Base-by-base conservation (phyloP, 306 rosid genomes). In the Prosopis cineraria region DNA sequence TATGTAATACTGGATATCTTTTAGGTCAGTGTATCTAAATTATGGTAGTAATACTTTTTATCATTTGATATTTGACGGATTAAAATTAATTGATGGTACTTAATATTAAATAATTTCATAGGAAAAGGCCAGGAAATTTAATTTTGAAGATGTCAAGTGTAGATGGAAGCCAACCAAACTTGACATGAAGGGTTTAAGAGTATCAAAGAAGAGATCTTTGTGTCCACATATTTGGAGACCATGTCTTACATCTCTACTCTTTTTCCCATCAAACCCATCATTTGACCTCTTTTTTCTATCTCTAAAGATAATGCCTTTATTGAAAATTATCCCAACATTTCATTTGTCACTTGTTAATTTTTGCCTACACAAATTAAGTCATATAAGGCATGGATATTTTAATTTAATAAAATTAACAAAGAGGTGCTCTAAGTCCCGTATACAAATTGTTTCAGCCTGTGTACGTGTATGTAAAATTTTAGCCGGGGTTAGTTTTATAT, bases 221-320 rank as follows among this genome's bases (percentile, higher is more conserved):
- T 94, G 98, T 91, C 94, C 87, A 78, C 87, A 78, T 87, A 94
- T 94, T 91, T 90, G 81, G 96, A 86, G 98, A 91, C 96, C 97
- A 84, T 68, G 77, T 52, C 85, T 87, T 74, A 73, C 83, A 81
- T 79, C 88, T 73, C 80, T 73, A 68, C 67, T 80, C 40, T 60
- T 78, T 82, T 84, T 83, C 83, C 84, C 84, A 83, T 86, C 80
- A 79, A 85, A 75, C 83, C 88, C 94, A 93, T 88, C 90, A 88
- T 87, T 79, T 85, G 75, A 79, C 82, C 82, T 80, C 80, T 62
- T 84, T 88, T 84, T 56, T 89, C 75, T 74, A 79, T 85, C 89
- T 50, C 85, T 78, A 84, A 84, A 84, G 69, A 83, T 86, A 53
- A 70, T 50, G 74, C 70, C 39, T 74, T 78, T 74, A 71, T 73